Evolutionary conservation across 2,329 filamentous ascomycete species (phyloP).

Genomic region (Scedosporium aurantiacum): DNA sequence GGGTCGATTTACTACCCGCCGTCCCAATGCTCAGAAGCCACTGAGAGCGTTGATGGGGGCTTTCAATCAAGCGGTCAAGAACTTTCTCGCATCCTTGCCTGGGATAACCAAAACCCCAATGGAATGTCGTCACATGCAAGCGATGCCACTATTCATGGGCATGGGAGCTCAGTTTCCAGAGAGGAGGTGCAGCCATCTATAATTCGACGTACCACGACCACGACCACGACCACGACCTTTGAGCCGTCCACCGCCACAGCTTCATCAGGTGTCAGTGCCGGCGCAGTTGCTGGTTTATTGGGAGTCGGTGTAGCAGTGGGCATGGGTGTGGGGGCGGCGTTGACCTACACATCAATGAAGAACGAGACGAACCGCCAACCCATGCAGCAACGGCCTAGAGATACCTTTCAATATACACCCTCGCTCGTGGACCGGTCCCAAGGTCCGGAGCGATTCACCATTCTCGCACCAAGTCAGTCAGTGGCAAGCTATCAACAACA

Average conservation of each 20-base stretch:
- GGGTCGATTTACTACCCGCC: too few relatives aligned
- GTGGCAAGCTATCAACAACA: not conserved
- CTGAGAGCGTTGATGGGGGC: too few relatives aligned
- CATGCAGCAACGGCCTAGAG: not conserved
- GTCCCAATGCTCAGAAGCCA: too few relatives aligned
- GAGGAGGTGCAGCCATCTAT: not conserved
- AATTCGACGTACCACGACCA: conserved; percentile 1
- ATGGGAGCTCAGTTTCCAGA: not conserved
- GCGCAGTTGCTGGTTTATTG: conserved; percentile 9
- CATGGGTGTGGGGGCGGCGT: conserved; percentile 8
- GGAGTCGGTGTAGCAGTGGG: conserved; percentile 8
- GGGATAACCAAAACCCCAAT: too few relatives aligned
- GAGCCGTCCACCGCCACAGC: not conserved
- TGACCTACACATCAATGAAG: conserved; percentile 9
- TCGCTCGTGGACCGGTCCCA: not conserved
- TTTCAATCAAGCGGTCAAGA: too few relatives aligned
- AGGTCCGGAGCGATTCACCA: not conserved
- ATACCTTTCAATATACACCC: not conserved
- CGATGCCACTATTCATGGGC: not conserved
- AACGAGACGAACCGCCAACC: not conserved
- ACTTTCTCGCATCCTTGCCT: too few relatives aligned
- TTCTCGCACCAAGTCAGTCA: not conserved
- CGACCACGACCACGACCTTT: conserved; percentile 2
- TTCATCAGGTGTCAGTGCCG: not conserved
- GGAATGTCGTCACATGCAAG: too few relatives aligned